Evolutionary conservation across 2,329 filamentous ascomycete genomes (phyloP).

Genomic region (Podosphaera leucotricha): DNA sequence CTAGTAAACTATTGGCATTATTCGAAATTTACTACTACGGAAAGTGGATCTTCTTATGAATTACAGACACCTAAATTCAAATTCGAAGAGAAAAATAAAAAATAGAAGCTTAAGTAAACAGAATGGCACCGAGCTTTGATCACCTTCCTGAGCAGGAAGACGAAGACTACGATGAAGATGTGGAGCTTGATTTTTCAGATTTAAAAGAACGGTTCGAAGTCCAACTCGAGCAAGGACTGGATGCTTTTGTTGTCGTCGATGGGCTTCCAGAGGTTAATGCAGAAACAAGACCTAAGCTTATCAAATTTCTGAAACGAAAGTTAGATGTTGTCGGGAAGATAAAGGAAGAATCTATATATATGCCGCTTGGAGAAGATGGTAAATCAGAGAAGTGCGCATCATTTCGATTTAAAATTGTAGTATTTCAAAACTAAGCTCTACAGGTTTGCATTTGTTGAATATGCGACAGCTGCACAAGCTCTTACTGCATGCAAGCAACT

Average conservation of each 20-base stretch:
- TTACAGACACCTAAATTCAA: too few relatives aligned
- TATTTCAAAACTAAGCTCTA: constrained; percentile 4
- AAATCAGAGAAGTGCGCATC: constrained; percentile 57
- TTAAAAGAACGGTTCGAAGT: constrained; percentile 88
- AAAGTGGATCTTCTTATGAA: neutral
- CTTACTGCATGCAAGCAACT: constrained; percentile 73
- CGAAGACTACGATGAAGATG: constrained; percentile 63
- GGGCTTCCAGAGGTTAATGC: constrained; percentile 74
- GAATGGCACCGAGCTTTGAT: constrained; percentile 86
- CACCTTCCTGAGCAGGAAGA: constrained; percentile 79
- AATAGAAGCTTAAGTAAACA: constrained; percentile 17
- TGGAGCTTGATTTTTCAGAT: constrained; percentile 90
- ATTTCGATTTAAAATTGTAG: neutral
- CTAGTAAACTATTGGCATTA: neutral
- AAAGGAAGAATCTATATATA: constrained; percentile 69
- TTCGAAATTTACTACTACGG: neutral
- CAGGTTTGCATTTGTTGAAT: constrained; percentile 95
- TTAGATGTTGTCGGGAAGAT: constrained; percentile 67
- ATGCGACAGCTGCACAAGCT: constrained; percentile 73
- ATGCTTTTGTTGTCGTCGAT: constrained; percentile 90
- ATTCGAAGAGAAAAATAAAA: neutral
- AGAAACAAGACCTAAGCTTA: constrained; percentile 77
- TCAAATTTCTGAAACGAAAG: constrained; percentile 92
- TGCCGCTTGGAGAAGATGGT: constrained; percentile 76
- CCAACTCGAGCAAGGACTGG: constrained; percentile 82